phyloP scores from a whole-genome alignment of 352 stramenopile species.

The Elongisporangium anandrum region DNA sequence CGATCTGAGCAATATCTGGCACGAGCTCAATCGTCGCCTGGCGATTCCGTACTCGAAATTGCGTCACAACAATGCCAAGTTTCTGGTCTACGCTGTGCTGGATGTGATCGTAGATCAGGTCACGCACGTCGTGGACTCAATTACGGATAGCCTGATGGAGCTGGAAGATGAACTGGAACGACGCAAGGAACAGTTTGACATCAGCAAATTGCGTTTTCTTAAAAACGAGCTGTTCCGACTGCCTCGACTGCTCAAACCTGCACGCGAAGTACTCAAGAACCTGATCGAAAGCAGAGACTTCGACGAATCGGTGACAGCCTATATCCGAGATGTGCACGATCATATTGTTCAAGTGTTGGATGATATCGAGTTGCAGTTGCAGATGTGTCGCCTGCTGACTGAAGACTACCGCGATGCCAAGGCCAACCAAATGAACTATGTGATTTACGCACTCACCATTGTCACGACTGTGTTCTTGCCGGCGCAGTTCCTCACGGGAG shows the following conservation, averaged over 20 bases:
- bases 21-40: slow-evolving; percentile 63
- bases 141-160: slow-evolving; percentile 75
- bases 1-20: slow-evolving; percentile 63
- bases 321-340: slow-evolving; percentile 85
- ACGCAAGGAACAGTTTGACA: slow-evolving; percentile 69
- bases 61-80: slow-evolving; percentile 84
- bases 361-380: slow-evolving; percentile 77
- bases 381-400: slow-evolving; percentile 75
- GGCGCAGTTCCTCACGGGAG: slow-evolving; percentile 84
- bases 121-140: slow-evolving; percentile 66
- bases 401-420: slow-evolving; percentile 83
- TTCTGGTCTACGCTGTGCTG: slow-evolving; percentile 83
- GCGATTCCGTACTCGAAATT: slow-evolving; percentile 87
- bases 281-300: slow-evolving; percentile 82
- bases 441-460: slow-evolving; percentile 89
- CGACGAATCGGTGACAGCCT: slow-evolving; percentile 68
- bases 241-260: slow-evolving; percentile 71
- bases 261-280: slow-evolving; percentile 80
- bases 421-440: slow-evolving; percentile 85
- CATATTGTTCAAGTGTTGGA: slow-evolving; percentile 77
- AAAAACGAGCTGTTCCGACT: slow-evolving; percentile 82
- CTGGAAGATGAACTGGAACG: slow-evolving; percentile 68
- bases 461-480: slow-evolving; percentile 87
- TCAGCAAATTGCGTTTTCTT: slow-evolving; percentile 53
- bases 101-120: slow-evolving; percentile 87